Evolutionary conservation across 495 filamentous ascomycete species (phyloP), one percentile per base, ranked within the genome.

Genomic region (Penicillium antarcticum): DNA sequence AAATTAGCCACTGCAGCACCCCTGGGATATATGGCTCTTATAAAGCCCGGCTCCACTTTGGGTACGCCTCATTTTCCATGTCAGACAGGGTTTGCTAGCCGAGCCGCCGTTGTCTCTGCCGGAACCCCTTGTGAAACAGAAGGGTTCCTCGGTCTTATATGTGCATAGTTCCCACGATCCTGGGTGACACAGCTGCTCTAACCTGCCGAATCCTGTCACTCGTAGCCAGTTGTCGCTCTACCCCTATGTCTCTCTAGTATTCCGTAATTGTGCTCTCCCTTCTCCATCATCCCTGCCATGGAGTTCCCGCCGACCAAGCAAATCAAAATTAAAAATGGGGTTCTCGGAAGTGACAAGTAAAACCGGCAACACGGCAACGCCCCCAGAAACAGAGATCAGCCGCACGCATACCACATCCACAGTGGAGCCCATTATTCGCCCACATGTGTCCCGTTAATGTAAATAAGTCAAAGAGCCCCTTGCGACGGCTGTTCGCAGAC

Each of bases 381-480:
- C 46, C 45, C 33, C 40, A 54, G 41, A 44, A 33, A 40, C 38
- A 51, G 45, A 38, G 23, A 60, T 60, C 61, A 55, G 61, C 61
- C 61, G 61, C 61, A 57, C 61, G 61, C 61, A 63, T 63, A 54
- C 41, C 36, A 19, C 38, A 16, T 44, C 57, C 57, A 57, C 60
- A 43, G 60, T 63, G 60, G 60, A 49, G 29, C 37, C 29, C 29
- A 18, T 49, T 40, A 41, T 32, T 35, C 19, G 36, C 42, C 32
- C 31, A 34, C 18, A 32, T 14, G 32, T 26, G 33, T n/a, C 5
- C 24, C 45, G 19, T 42, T 41, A 32, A 32, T 19, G 33, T 41
- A 31, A 51, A n/a, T 19, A 31, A 26, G 9, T 21, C n/a, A 10
- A 40, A 26, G 39, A 13, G 18, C 43, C 36, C 38, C 45, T 46